These are phyloP conservation scores for Coemansia sp. DNA, from an alignment of 192 early-diverging fungal species.

Conservation along the genomic window DNA sequence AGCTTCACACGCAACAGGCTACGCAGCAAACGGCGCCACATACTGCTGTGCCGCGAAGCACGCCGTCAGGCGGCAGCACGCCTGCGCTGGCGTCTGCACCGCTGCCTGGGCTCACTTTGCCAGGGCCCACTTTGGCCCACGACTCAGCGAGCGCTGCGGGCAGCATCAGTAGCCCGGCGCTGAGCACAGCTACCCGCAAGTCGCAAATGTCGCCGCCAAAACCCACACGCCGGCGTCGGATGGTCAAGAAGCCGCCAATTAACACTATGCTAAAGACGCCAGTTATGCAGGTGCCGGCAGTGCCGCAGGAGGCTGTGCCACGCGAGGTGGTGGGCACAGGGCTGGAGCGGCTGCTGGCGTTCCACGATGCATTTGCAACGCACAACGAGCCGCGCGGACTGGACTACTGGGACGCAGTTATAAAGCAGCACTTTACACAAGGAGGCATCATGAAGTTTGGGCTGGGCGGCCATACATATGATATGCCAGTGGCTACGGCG, in stretches of 20 bases:
- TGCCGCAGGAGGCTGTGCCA: slow-evolving; percentile 3
- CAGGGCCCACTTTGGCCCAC: neutral
- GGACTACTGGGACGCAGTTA: slow-evolving; percentile 26
- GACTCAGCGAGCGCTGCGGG: slow-evolving; percentile 7
- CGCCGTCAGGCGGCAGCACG: slow-evolving; percentile 12
- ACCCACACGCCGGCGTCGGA: neutral
- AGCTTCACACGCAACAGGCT: slow-evolving; percentile 11
- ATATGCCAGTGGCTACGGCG: slow-evolving; percentile 35
- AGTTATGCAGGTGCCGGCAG: neutral
- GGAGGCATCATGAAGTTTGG: slow-evolving; percentile 34
- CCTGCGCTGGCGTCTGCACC: slow-evolving; percentile 20
- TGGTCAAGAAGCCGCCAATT: slow-evolving; percentile 18
- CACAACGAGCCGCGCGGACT: slow-evolving; percentile 11
- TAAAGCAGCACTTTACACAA: slow-evolving; percentile 17
- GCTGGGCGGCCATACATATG: slow-evolving; percentile 34
- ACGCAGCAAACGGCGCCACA: slow-evolving; percentile 1
- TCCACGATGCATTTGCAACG: slow-evolving; percentile 26
- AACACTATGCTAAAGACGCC: neutral
- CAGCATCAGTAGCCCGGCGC: slow-evolving; percentile 35
- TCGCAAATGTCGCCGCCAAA: slow-evolving; percentile 25
- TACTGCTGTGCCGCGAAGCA: neutral
- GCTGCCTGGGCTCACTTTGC: neutral
- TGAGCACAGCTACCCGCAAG: slow-evolving; percentile 28
- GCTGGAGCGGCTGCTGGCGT: slow-evolving; percentile 35
- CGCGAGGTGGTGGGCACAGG: slow-evolving; percentile 4